Evolutionary conservation across 257 asterid species (phyloP).

Genomic region (Coffea canephora): DNA sequence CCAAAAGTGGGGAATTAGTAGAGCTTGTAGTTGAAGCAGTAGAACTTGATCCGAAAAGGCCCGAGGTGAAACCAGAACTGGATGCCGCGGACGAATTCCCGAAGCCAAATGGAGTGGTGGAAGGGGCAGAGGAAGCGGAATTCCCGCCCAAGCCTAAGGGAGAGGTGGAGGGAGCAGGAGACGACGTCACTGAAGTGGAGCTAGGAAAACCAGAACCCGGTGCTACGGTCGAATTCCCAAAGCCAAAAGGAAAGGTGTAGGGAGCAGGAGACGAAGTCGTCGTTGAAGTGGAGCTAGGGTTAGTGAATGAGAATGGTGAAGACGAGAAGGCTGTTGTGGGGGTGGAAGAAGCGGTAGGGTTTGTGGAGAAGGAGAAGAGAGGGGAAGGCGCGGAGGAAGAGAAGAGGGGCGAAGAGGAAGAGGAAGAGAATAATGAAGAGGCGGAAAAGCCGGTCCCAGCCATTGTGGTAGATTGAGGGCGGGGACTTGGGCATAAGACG

Average conservation of each 20-base stretch:
- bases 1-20: not conserved
- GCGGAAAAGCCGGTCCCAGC: slow-evolving; percentile 51
- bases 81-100: slow-evolving; percentile 19
- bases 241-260: slow-evolving; percentile 19
- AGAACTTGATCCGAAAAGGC: slow-evolving; percentile 12
- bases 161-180: too few species aligned
- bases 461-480: slow-evolving; percentile 13
- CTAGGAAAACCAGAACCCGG: not conserved
- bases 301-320: slow-evolving; percentile 27
- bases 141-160: too few species aligned
- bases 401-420: slow-evolving; percentile 24
- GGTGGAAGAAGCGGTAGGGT: slow-evolving; percentile 27
- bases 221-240: too few species aligned
- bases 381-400: slow-evolving; percentile 21
- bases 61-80: slow-evolving; percentile 5
- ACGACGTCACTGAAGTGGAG: slow-evolving; percentile 9
- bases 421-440: slow-evolving; percentile 29
- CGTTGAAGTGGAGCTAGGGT: slow-evolving; percentile 42
- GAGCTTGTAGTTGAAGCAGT: slow-evolving; percentile 11
- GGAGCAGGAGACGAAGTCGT: slow-evolving; percentile 17
- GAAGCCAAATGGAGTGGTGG: slow-evolving; percentile 17
- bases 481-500: not conserved
- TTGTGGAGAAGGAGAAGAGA: slow-evolving; percentile 7
- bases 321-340: slow-evolving; percentile 26
- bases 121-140: not conserved